Conservation (phyloP, 139 green algal species). For the Axilococcus clingmanii region DNA sequence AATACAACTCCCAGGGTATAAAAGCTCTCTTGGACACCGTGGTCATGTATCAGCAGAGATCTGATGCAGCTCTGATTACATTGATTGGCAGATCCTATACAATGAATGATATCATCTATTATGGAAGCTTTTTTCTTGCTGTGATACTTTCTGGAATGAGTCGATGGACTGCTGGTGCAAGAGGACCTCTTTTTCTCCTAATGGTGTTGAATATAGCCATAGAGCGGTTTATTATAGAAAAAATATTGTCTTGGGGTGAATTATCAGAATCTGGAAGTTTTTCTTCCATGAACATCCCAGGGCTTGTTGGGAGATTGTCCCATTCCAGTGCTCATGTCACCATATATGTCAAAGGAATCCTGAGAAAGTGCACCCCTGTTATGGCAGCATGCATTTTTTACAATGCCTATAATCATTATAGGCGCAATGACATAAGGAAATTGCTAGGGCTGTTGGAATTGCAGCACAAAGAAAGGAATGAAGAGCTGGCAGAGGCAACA, state of each 20-base stretch:
- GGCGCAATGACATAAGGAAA: no score
- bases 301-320: no score
- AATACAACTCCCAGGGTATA: constrained; percentile 4
- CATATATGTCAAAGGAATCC: no score
- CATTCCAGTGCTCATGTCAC: no score
- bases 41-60: constrained; percentile 16
- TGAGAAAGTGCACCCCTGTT: no score
- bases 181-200: constrained; percentile 15
- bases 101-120: constrained; percentile 17
- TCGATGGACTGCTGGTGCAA: background rate
- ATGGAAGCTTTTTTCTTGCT: constrained; percentile 6
- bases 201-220: constrained; percentile 12
- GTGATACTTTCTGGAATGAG: constrained; percentile 5
- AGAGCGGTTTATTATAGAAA: constrained; percentile 18
- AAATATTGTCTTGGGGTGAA: constrained; percentile 8
- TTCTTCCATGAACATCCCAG: no score
- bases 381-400: no score
- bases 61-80: constrained; percentile 16
- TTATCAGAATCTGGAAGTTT: no score
- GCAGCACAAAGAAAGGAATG: no score
- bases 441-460: no score
- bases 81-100: constrained; percentile 19
- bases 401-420: no score
- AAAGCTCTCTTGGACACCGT: constrained; percentile 12
- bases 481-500: no score